Evolutionary conservation across 2,329 filamentous ascomycete genomes (phyloP).

Genomic region (Phyllosticta paracitricarpa): DNA sequence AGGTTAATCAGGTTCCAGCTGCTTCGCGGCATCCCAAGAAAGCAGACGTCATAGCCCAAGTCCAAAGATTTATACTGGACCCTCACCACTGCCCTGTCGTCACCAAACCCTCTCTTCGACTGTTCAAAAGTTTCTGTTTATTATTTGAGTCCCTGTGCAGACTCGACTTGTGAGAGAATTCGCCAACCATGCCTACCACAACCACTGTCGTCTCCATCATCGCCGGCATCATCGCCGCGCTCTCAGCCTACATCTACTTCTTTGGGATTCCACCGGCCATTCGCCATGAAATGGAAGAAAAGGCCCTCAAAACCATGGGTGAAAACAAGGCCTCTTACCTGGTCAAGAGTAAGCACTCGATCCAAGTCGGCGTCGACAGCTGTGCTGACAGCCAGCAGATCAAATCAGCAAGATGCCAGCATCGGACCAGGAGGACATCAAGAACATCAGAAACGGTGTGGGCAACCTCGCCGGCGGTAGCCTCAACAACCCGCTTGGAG

Average conservation of each 20-base stretch:
- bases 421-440: constrained; percentile 28
- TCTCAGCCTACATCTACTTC: constrained; percentile 33
- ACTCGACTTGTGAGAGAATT: not conserved
- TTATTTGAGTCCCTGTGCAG: not conserved
- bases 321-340: constrained; percentile 40
- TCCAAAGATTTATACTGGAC: not conserved
- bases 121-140: not conserved
- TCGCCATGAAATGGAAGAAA: constrained; percentile 37
- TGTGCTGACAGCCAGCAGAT: constrained; percentile 17
- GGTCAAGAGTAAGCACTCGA: constrained; percentile 23
- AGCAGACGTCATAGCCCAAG: not conserved
- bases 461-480: constrained; percentile 25
- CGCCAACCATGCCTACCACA: constrained; percentile 9
- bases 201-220: constrained; percentile 20
- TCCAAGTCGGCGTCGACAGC: not conserved
- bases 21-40: not conserved
- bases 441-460: constrained; percentile 27
- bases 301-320: constrained; percentile 41
- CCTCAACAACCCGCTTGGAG: constrained; percentile 27
- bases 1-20: not conserved
- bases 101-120: not conserved
- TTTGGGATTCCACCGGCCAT: constrained; percentile 39
- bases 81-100: not conserved
- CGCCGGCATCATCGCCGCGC: constrained; percentile 26
- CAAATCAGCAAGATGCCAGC: constrained; percentile 29